phyloP scores from a whole-genome alignment of 768 basidiomycete species.

The Holtermannia corniformis region DNA sequence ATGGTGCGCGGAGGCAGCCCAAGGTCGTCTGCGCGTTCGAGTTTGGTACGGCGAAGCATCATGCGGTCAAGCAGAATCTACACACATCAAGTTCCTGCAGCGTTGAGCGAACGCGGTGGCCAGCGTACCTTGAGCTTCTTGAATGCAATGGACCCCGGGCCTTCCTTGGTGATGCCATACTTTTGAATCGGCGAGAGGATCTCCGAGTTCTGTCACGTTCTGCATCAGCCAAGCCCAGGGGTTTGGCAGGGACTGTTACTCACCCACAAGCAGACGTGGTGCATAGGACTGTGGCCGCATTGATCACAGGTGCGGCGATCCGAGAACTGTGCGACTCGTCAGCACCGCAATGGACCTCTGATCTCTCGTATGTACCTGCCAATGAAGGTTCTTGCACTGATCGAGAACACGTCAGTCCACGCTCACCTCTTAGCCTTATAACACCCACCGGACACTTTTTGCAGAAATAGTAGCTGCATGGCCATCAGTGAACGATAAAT shows the following conservation, averaged over 20 bases:
- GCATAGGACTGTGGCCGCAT: slow-evolving; percentile 44
- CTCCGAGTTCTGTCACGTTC: slow-evolving; percentile 59
- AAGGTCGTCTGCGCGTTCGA: slow-evolving; percentile 92
- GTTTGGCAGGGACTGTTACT: background rate
- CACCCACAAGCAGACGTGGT: slow-evolving; percentile 70
- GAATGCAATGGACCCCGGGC: slow-evolving; percentile 72
- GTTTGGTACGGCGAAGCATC: slow-evolving; percentile 46
- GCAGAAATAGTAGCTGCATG: slow-evolving; percentile 40
- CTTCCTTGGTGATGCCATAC: slow-evolving; percentile 57
- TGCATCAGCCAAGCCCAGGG: background rate
- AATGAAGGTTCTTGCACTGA: slow-evolving; percentile 92
- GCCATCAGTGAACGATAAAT: too few species aligned
- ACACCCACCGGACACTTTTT: slow-evolving; percentile 83
- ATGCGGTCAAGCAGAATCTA: background rate
- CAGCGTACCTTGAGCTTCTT: slow-evolving; percentile 97
- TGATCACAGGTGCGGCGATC: slow-evolving; percentile 73
- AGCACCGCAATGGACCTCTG: background rate
- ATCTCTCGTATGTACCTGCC: slow-evolving; percentile 45
- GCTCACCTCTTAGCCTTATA: too few species aligned
- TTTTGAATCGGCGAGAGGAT: slow-evolving; percentile 91
- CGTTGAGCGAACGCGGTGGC: slow-evolving; percentile 48
- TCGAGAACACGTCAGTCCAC: too few species aligned
- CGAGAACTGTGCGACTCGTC: slow-evolving; percentile 48
- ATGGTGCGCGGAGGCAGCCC: slow-evolving; percentile 89
- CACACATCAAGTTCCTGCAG: background rate